Percentiles rank a stretch among this genome's conserved stretches.
Conservation (phyloP, 2,329 filamentous ascomycete genomes). For the Penicillium sp. region DNA sequence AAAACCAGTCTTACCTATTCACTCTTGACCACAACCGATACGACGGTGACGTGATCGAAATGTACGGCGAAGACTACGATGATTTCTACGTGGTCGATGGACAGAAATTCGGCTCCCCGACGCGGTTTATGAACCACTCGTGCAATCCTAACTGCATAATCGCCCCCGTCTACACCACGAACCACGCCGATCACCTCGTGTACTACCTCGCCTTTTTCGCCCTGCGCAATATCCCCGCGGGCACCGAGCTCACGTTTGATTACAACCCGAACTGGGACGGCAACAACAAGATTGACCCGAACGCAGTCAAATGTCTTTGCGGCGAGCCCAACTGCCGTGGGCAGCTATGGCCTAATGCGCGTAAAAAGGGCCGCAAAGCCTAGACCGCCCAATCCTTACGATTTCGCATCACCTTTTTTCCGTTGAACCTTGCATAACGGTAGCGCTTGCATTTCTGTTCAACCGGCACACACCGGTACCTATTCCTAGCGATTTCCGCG, state of each 20-base stretch:
- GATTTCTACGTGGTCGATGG: slow-evolving; percentile 45
- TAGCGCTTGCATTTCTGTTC: background rate
- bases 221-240: slow-evolving; percentile 39
- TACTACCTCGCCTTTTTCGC: slow-evolving; percentile 52
- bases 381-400: background rate
- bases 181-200: slow-evolving; percentile 39
- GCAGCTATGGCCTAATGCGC: slow-evolving; percentile 43
- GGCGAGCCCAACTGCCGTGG: slow-evolving; percentile 45
- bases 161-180: slow-evolving; percentile 41
- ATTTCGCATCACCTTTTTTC: too few species aligned
- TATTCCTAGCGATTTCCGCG: background rate
- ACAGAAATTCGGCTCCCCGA: slow-evolving; percentile 41
- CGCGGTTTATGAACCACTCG: slow-evolving; percentile 50
- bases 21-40: slow-evolving; percentile 34
- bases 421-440: background rate
- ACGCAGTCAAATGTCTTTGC: slow-evolving; percentile 44
- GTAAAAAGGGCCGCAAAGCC: slow-evolving; percentile 33
- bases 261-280: slow-evolving; percentile 40
- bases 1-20: slow-evolving; percentile 43
- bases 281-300: slow-evolving; percentile 32
- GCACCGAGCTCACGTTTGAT: slow-evolving; percentile 49
- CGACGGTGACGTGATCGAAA: slow-evolving; percentile 18
- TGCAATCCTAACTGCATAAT: slow-evolving; percentile 49
- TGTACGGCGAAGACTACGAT: slow-evolving; percentile 19
- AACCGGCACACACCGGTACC: background rate